Evolutionary conservation across 2,329 filamentous ascomycete species (phyloP), one percentile per base, ranked within the genome.

Genomic region (Colletotrichum chlorophyti): DNA sequence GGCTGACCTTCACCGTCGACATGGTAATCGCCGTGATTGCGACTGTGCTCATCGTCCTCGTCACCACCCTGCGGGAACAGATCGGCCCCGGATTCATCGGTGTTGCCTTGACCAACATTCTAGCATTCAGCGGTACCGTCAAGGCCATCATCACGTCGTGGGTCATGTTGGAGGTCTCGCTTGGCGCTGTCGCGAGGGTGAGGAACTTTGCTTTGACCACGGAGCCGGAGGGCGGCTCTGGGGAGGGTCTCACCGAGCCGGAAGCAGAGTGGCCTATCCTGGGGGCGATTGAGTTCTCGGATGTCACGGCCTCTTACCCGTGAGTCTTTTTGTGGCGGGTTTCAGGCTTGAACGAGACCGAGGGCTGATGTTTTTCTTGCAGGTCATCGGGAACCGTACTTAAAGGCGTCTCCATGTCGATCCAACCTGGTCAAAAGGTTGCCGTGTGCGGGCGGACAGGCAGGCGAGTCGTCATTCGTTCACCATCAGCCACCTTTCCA

Each of bases 1-100:
- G 82, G 82, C 70, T 84, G 0, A 76, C 69, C 0, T 66, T 84
- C 1, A 76, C 79, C 1, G 64, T 84, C 4, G 78, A 82, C 55
- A 65, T 82, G 23, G 66, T 81, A 2, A 75, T 79, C 2, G 75
- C 78, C 0, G 72, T 64, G 5, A 70, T 82, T 34, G 77, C 78
- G 1, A 68, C 76, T 3, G 57, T 79, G 1, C 61, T 82, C 4
- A 75, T 82, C 12, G 69, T 74, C 5, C 66, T 83, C 4, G 74
- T 77, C 0, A 76, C 79, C 2, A 53, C 48, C 0, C 42, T 59
- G 1, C 34, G 58, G 2, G 54, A 53, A 3, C 54, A 59, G 26
- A 59, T 61, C 17, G 58, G 58, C 0, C 48, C 58, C 2, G 55
- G 50, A 4, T 62, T 54, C 31, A 49, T 60, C 23, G 55, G 60